Base-by-base conservation (phyloP, 805 yeast genomes). In the Starmerella kuoi region DNA sequence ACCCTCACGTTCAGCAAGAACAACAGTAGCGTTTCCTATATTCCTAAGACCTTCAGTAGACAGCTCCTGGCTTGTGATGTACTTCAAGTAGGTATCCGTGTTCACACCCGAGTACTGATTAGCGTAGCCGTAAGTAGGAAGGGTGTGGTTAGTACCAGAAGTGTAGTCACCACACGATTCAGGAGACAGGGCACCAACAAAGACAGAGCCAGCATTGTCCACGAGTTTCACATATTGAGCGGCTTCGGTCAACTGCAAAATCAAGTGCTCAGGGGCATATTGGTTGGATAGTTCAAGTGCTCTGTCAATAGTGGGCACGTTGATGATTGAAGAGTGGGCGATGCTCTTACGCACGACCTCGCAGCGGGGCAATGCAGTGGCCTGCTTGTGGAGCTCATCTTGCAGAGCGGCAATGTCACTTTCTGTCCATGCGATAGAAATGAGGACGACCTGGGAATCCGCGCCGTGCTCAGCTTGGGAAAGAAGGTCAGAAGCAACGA, bases 391-490 rank as follows among this genome's bases (percentile, higher is more conserved):
- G 44, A 91, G 80, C 28, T 95, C 95, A 17, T 72, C 73, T 56
- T 91, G 94, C 50, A 91, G 74, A 39, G 70, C 77, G 23, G 63
- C 67, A 38, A 87, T 61, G 58, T 85, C 77, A 34, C 61, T 62
- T 8, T 68, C 66, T 8, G 74, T 65, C 64, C 88, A 69, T 35
- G 67, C 77, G 26, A 88, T 84, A 48, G 95, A 94, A 47, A 88
- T 69, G 57, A 91, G 70, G 44, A 91, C 81, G 26, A 91, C 98
- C 69, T 91, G 99, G 5, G 98, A 91, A 62, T 91, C 99, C 44
- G 87, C 74, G 52, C 99, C 99, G 61, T 91, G 99, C 67, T 91
- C 99, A 23, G 99, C 99, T 66, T 91, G 99, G 0, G 97, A 87
- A 45, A 91, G 69, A 58, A 91, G 70, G 61, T 91, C 99, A 50